Base-by-base conservation (phyloP, 305 asterid genomes). In the Salvia sclarea region DNA sequence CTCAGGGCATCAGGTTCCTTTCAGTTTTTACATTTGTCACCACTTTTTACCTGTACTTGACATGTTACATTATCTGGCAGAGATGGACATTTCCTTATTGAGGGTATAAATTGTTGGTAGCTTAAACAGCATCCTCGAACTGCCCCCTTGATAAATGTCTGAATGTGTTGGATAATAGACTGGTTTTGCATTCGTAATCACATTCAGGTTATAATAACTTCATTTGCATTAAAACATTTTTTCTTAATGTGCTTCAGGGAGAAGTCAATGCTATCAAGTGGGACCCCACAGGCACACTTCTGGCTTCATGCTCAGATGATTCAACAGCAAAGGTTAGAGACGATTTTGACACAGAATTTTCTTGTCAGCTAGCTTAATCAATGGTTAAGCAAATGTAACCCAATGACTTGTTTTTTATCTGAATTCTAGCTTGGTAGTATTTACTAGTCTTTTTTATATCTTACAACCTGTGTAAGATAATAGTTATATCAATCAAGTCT, bases 211-310 rank as follows among this genome's bases (percentile, higher is more conserved):
- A n/a, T n/a, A n/a, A 38, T 10, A 38, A 38, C 14, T 38, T 38
- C 61, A 56, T 56, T 47, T 59, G 31, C 25, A 43, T 56, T 76
- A 18, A 53, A 75, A 60, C 76, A 56, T n/a, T n/a, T n/a, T n/a
- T n/a, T n/a, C n/a, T 61, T 52, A 47, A 66, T 73, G 38, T 75
- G 56, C 74, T 67, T 70, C 85, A 93, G 98, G 90, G 88, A 70
- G 96, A 88, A 83, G 97, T 93, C 66, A 93, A 93, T 82, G 97
- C 96, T 71, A 91, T 93, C 80, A 93, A 91, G 89, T 93, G 98
- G 98, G 97, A 93, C 74, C 98, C 97, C 13, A 69, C 96, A 22
- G 95, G 96, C 57, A 44, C 88, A 33, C 83, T 91, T 69, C 82
- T 93, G 78, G 98, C 98, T 2, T 91, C 98, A 21, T 91, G 98